Conservation (phyloP, 768 basidiomycete species). For the Cytidiella melzeri region DNA sequence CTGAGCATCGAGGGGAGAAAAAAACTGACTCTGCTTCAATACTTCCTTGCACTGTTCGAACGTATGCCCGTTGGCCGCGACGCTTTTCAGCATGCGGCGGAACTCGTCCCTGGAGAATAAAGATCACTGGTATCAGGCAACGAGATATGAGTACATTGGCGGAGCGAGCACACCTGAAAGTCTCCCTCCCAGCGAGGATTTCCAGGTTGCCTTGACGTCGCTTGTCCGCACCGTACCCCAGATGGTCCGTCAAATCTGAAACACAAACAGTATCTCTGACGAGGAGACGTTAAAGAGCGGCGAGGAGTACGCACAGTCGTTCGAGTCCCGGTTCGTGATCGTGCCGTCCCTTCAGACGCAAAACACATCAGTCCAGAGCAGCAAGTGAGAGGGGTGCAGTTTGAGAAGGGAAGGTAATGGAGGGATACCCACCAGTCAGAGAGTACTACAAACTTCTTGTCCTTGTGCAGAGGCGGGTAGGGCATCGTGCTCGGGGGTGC, state of each 20-base stretch:
- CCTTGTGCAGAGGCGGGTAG: constrained; percentile 72
- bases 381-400: no score
- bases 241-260: constrained; percentile 81
- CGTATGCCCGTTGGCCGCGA: constrained; percentile 64
- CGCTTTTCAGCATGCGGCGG: constrained; percentile 77
- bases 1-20: not conserved
- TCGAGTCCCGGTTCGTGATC: constrained; percentile 88
- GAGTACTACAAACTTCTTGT: constrained; percentile 80
- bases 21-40: constrained; percentile 62
- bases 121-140: not conserved
- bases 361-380: no score
- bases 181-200: constrained; percentile 57
- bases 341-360: constrained; percentile 97
- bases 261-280: not conserved
- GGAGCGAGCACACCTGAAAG: constrained; percentile 50
- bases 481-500: constrained; percentile 64
- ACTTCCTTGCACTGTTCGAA: constrained; percentile 84
- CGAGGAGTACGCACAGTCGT: constrained; percentile 62
- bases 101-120: constrained; percentile 67
- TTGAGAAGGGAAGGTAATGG: not conserved
- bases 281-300: not conserved
- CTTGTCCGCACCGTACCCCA: constrained; percentile 76
- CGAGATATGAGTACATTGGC: not conserved
- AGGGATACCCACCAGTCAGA: constrained; percentile 75
- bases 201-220: constrained; percentile 70